Evolutionary conservation across 768 basidiomycete species (phyloP).

Genomic region (Coprinellus aureogranulatus): DNA sequence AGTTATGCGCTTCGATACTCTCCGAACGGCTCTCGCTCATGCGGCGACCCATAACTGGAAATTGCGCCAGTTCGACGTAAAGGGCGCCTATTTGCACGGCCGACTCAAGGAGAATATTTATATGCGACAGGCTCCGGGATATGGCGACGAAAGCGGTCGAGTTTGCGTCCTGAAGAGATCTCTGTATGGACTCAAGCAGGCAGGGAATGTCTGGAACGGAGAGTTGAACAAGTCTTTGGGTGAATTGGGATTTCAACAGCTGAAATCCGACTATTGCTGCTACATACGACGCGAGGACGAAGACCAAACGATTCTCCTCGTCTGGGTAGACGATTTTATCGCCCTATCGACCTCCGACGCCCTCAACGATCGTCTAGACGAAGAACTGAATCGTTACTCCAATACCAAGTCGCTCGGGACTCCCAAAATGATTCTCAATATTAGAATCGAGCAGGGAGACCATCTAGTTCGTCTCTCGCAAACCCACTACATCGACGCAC

Average conservation of each 20-base stretch:
- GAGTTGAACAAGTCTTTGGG: slow-evolving; percentile 17
- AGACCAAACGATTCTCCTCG: slow-evolving; percentile 20
- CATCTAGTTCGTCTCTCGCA: slow-evolving; percentile 21
- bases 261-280: slow-evolving; percentile 22
- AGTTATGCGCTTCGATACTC: slow-evolving; percentile 22
- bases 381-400: slow-evolving; percentile 13
- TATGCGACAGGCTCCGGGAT: slow-evolving; percentile 11
- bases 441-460: slow-evolving; percentile 19
- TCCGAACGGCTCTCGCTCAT: slow-evolving; percentile 29
- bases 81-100: slow-evolving; percentile 9
- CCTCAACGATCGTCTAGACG: slow-evolving; percentile 4
- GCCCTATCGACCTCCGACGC: not conserved
- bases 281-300: slow-evolving; percentile 18
- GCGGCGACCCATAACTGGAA: slow-evolving; percentile 24
- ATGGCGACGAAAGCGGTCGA: slow-evolving; percentile 1
- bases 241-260: slow-evolving; percentile 18
- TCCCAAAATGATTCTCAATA: slow-evolving; percentile 19
- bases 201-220: slow-evolving; percentile 26
- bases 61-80: slow-evolving; percentile 5
- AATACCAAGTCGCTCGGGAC: slow-evolving; percentile 14
- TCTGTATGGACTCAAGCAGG: slow-evolving; percentile 39
- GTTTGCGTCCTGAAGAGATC: slow-evolving; percentile 17
- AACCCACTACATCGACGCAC: slow-evolving; percentile 18
- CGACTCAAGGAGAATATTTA: slow-evolving; percentile 10
- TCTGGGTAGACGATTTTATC: slow-evolving; percentile 31